These are phyloP conservation scores for Diutina neorugosa DNA, from an alignment of 1,139 yeast species.

Conservation along the genomic window DNA sequence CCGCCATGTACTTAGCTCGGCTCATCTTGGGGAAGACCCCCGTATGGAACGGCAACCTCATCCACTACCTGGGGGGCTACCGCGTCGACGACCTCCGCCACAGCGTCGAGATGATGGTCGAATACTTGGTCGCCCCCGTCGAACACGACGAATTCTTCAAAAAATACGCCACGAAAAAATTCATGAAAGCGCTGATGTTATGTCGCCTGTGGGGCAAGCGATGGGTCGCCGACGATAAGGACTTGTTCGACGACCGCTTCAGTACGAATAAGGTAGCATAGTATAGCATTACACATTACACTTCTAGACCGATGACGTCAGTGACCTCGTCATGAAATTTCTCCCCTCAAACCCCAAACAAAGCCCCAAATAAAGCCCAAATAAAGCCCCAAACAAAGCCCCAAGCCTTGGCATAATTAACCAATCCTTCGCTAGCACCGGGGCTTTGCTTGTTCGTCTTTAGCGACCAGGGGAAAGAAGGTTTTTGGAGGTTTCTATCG, in stretches of 20 bases:
- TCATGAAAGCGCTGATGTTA: conserved; percentile 80
- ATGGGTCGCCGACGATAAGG: conserved; percentile 16
- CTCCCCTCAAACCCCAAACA: background rate
- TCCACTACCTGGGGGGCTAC: conserved; percentile 91
- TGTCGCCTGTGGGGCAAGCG: conserved; percentile 89
- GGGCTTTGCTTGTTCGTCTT: too few species aligned
- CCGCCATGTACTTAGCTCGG: conserved; percentile 84
- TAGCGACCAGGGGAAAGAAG: too few species aligned
- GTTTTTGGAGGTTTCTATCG: too few species aligned
- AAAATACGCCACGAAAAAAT: conserved; percentile 84
- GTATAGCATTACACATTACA: background rate
- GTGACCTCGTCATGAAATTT: background rate
- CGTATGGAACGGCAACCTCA: conserved; percentile 71
- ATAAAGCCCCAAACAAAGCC: background rate
- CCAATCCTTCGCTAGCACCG: too few species aligned
- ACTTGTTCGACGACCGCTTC: conserved; percentile 2
- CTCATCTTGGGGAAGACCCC: conserved; percentile 61
- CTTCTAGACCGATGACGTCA: background rate
- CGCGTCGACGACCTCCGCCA: conserved; percentile 59
- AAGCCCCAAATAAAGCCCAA: background rate
- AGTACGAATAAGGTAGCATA: conserved; percentile 3
- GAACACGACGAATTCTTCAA: conserved; percentile 89
- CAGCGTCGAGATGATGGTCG: conserved; percentile 62
- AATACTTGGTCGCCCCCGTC: conserved; percentile 73
- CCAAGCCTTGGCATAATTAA: background rate